These are phyloP conservation scores for Peterozyma xylosa DNA, from an alignment of 805 yeast species.

Conservation along the genomic window DNA sequence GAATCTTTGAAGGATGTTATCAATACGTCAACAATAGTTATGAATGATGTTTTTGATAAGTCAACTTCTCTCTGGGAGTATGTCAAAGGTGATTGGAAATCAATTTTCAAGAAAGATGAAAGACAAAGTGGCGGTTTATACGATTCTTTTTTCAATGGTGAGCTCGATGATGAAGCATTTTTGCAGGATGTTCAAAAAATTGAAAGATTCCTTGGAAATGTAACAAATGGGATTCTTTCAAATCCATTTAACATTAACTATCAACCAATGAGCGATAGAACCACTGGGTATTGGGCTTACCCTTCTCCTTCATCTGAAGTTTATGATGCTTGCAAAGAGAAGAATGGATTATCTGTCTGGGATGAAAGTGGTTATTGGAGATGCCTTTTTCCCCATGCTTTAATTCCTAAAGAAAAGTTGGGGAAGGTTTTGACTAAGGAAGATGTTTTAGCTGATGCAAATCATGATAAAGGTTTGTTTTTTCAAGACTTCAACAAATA, in stretches of 20 bases:
- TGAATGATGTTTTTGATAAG: background rate
- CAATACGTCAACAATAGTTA: background rate
- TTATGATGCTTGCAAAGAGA: constrained; percentile 55
- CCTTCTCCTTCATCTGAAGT: constrained; percentile 52
- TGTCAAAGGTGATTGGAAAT: constrained; percentile 1
- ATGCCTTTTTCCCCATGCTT: constrained; percentile 69
- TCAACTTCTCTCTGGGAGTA: background rate
- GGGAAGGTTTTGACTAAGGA: constrained; percentile 43
- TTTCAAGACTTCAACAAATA: constrained; percentile 60
- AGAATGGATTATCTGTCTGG: constrained; percentile 74
- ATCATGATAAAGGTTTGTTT: constrained; percentile 46
- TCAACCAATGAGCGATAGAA: constrained; percentile 14
- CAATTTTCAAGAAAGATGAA: background rate
- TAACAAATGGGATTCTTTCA: constrained; percentile 2
- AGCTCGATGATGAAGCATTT: constrained; percentile 3
- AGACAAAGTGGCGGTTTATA: no score
- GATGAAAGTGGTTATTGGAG: constrained; percentile 81
- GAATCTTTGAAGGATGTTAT: constrained; percentile 2
- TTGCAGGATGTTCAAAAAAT: constrained; percentile 5
- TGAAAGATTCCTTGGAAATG: constrained; percentile 2
- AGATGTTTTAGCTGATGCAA: constrained; percentile 39
- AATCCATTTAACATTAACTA: constrained; percentile 7
- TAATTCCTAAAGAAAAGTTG: constrained; percentile 23
- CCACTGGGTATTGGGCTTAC: constrained; percentile 40
- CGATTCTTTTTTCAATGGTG: background rate